Percentiles rank a stretch among this genome's conserved stretches.
Evolutionary conservation across 169 alveolate genomes (phyloP).

Genomic region (Perkinsus marinus): DNA sequence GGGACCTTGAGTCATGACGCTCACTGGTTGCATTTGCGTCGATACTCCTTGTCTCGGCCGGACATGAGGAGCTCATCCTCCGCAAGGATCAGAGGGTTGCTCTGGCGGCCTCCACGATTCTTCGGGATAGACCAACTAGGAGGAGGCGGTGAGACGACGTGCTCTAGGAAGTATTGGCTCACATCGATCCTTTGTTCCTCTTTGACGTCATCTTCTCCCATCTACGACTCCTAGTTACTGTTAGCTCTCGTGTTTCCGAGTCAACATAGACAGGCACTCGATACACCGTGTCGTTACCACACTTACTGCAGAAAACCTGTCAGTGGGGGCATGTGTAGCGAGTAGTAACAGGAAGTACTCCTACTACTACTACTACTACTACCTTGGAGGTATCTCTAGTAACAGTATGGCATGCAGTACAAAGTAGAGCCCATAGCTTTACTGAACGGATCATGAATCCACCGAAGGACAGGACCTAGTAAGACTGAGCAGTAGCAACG

Average conservation of each 20-base stretch:
- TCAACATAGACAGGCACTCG: not conserved
- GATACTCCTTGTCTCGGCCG: not conserved
- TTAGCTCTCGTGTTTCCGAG: not conserved
- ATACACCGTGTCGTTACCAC: not conserved
- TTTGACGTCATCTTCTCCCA: not conserved
- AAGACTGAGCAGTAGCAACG: not conserved
- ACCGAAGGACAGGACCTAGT: not conserved
- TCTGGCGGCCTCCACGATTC: not conserved
- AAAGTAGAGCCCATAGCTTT: not conserved
- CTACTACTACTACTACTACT: not conserved
- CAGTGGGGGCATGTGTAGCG: not conserved
- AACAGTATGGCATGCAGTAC: not conserved
- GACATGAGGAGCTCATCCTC: not conserved
- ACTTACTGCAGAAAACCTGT: not conserved
- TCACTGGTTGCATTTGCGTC: not conserved
- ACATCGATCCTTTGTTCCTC: not conserved
- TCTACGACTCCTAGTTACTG: not conserved
- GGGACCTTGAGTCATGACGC: not conserved
- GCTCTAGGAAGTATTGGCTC: too few relatives aligned
- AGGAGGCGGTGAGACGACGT: too few relatives aligned
- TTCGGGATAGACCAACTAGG: not conserved
- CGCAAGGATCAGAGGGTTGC: not conserved
- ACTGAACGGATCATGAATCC: not conserved
- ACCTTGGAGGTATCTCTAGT: not conserved
- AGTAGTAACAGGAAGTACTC: not conserved